These are phyloP conservation scores for Fraxinus quadrangulata DNA, from an alignment of 257 asterid genomes.

Conservation along the genomic window DNA sequence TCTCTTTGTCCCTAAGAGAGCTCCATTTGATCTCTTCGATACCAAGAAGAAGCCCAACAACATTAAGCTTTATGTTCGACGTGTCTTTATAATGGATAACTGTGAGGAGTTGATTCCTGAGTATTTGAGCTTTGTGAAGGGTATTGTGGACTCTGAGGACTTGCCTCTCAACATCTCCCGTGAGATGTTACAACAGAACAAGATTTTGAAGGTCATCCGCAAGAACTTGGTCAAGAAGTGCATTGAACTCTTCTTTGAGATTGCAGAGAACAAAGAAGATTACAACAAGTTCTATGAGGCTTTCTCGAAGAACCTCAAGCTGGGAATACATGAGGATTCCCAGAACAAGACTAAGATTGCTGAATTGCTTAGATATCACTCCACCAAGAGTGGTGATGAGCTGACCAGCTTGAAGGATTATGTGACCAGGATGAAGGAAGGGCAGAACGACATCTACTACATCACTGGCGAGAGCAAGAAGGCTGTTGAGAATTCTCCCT, in stretches of 20 bases:
- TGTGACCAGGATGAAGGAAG: conserved; percentile 72
- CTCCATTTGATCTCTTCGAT: conserved; percentile 67
- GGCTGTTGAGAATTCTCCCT: conserved; percentile 76
- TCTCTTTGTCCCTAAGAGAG: conserved; percentile 66
- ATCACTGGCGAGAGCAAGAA: conserved; percentile 69
- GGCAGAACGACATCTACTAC: conserved; percentile 61
- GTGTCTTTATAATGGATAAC: conserved; percentile 68
- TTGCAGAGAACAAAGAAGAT: conserved; percentile 73
- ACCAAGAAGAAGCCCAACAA: conserved; percentile 62
- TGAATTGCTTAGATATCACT: conserved; percentile 55
- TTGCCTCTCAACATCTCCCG: conserved; percentile 70
- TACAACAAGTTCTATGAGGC: conserved; percentile 65
- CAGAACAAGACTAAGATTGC: conserved; percentile 57
- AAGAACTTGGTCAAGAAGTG: conserved; percentile 77
- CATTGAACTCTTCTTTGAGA: conserved; percentile 64
- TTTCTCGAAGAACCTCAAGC: conserved; percentile 66
- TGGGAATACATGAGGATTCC: conserved; percentile 66
- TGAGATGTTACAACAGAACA: conserved; percentile 65
- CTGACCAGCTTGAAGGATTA: conserved; percentile 69
- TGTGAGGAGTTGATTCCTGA: conserved; percentile 70
- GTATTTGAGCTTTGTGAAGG: conserved; percentile 59
- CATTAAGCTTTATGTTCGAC: conserved; percentile 63
- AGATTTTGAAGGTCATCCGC: conserved; percentile 67
- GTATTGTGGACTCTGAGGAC: conserved; percentile 68
- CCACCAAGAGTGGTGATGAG: conserved; percentile 68